Conservation (phyloP, 2,329 filamentous ascomycete genomes). For the Boeremia lycopersici region DNA sequence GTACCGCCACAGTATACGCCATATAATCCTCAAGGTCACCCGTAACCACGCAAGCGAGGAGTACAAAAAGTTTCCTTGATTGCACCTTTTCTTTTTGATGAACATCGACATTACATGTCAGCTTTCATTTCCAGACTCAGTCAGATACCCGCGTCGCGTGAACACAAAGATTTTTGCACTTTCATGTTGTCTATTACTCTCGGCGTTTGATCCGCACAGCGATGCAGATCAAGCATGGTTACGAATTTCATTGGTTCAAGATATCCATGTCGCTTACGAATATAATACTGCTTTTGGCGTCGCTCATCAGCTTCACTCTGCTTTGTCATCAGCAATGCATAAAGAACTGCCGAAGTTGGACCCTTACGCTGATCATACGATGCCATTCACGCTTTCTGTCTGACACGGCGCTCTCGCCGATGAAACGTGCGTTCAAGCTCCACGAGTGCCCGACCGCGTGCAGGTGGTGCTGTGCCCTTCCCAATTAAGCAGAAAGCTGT, state of each 20-base stretch:
- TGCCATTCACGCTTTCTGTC: neutral
- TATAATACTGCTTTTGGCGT: conserved; percentile 14
- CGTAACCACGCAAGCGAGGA: neutral
- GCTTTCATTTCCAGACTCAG: neutral
- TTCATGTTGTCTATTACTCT: neutral
- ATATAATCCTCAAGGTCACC: conserved; percentile 14
- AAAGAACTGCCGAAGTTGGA: conserved; percentile 1
- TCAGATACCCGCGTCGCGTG: conserved; percentile 7
- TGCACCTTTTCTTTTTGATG: neutral
- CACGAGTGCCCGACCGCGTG: neutral
- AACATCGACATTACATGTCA: neutral
- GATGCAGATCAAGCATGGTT: neutral
- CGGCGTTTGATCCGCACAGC: neutral
- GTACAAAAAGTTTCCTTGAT: neutral
- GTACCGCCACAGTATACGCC: conserved; percentile 26
- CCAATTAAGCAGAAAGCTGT: neutral
- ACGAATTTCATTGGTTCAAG: conserved; percentile 18
- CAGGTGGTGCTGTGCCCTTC: neutral
- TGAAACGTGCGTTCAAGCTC: neutral
- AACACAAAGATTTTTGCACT: neutral
- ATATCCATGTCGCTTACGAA: conserved; percentile 11
- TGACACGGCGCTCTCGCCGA: conserved; percentile 3
- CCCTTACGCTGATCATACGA: conserved; percentile 3
- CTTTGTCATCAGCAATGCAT: conserved; percentile 2
- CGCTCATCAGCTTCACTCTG: neutral